These are phyloP conservation scores for Mycena kentingensis DNA, from an alignment of 768 basidiomycete genomes.

Conservation along the genomic window DNA sequence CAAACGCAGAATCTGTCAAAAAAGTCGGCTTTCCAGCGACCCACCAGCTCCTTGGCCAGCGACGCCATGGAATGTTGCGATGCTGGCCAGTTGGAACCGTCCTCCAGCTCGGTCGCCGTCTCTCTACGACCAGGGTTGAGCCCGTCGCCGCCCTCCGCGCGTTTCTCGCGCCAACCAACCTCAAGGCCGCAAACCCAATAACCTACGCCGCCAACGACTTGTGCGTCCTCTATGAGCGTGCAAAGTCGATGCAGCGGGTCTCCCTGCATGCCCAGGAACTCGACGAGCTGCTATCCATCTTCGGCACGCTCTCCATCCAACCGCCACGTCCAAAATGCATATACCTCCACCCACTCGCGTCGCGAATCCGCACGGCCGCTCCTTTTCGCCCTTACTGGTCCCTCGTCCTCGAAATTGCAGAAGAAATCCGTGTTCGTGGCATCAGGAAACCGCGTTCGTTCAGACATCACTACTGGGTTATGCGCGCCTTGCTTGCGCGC, in stretches of 20 bases:
- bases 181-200: slow-evolving; percentile 15
- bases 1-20: too few species aligned
- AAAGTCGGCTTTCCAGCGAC: too few species aligned
- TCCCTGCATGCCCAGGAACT: slow-evolving; percentile 39
- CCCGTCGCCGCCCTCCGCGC: slow-evolving; percentile 23
- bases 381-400: slow-evolving; percentile 46
- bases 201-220: slow-evolving; percentile 36
- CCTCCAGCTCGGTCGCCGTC: slow-evolving; percentile 17
- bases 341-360: slow-evolving; percentile 35
- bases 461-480: slow-evolving; percentile 65
- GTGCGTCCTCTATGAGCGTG: slow-evolving; percentile 40
- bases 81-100: slow-evolving; percentile 39
- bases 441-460: slow-evolving; percentile 22
- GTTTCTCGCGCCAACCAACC: slow-evolving; percentile 27
- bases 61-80: slow-evolving; percentile 81
- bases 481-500: slow-evolving; percentile 47
- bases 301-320: slow-evolving; percentile 51
- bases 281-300: slow-evolving; percentile 46
- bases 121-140: not conserved
- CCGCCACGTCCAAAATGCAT: slow-evolving; percentile 25
- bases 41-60: not conserved
- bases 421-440: slow-evolving; percentile 28
- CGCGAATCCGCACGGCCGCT: slow-evolving; percentile 24
- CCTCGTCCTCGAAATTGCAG: slow-evolving; percentile 46
- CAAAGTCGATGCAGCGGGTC: slow-evolving; percentile 31